These are phyloP conservation scores for Diaporthe sp. DNA, from an alignment of 2,329 filamentous ascomycete genomes.

Conservation along the genomic window DNA sequence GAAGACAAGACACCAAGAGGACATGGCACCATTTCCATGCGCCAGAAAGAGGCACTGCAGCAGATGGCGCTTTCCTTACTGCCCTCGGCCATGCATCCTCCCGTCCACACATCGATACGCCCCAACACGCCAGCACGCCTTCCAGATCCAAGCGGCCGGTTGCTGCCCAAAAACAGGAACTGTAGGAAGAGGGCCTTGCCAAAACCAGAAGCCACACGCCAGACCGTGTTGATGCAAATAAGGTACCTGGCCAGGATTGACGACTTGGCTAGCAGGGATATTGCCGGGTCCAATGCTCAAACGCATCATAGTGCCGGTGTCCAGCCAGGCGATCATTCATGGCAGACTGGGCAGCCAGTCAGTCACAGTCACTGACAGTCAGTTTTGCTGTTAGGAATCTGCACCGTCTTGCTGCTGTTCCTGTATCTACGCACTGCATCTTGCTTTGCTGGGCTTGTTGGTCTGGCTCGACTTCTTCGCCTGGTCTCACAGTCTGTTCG, in stretches of 20 bases:
- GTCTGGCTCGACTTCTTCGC: background rate
- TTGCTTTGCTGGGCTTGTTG: background rate
- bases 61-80: constrained; percentile 6
- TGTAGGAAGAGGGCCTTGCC: constrained; percentile 12
- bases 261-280: constrained; percentile 16
- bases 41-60: constrained; percentile 13
- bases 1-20: background rate
- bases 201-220: constrained; percentile 12
- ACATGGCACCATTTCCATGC: background rate
- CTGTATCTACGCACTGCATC: no score
- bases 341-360: constrained; percentile 14
- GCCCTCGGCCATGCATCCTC: background rate
- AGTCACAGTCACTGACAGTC: no score
- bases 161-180: constrained; percentile 25
- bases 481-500: background rate
- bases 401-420: background rate
- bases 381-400: no score
- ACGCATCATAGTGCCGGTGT: constrained; percentile 28
- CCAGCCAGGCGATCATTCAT: constrained; percentile 22
- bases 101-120: constrained; percentile 1
- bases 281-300: constrained; percentile 2
- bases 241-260: background rate
- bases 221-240: background rate
- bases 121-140: background rate
- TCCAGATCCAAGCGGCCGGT: background rate